Percentiles rank a stretch among this genome's conserved stretches.
Conservation (phyloP, 2,329 filamentous ascomycete genomes). For the Venturia effusa region DNA sequence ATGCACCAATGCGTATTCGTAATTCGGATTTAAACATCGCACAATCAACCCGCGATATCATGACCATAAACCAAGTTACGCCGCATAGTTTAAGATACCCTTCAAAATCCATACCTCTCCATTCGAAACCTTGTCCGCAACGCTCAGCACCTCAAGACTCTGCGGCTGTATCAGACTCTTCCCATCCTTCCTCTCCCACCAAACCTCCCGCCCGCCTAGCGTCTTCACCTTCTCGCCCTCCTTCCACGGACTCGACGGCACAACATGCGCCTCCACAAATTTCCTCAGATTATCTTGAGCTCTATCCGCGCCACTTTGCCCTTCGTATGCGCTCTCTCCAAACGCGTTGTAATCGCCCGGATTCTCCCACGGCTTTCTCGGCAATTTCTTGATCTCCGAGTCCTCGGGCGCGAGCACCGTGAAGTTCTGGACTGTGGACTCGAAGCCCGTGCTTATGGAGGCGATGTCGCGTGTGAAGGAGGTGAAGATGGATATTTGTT, state of each 20-base stretch:
- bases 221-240: constrained; percentile 57
- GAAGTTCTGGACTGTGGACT: constrained; percentile 55
- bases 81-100: constrained; percentile 34
- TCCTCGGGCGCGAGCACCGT: constrained; percentile 86
- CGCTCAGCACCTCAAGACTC: constrained; percentile 61
- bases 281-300: constrained; percentile 64
- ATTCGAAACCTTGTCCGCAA: constrained; percentile 70
- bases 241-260: constrained; percentile 65
- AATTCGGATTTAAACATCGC: background rate
- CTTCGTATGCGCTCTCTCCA: constrained; percentile 65
- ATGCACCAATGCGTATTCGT: background rate
- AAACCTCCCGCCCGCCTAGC: constrained; percentile 58
- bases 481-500: constrained; percentile 74
- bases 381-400: constrained; percentile 63
- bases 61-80: constrained; percentile 14
- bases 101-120: constrained; percentile 78
- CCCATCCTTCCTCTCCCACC: constrained; percentile 68
- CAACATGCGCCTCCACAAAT: constrained; percentile 81
- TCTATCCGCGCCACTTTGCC: constrained; percentile 60
- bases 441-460: constrained; percentile 56
- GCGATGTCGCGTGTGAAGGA: constrained; percentile 68
- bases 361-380: constrained; percentile 79
- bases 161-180: constrained; percentile 68
- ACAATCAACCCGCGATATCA: background rate
- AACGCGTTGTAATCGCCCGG: constrained; percentile 58